These are phyloP conservation scores for Isabelozyma gotoi DNA, from an alignment of 805 yeast species.

Conservation along the genomic window DNA sequence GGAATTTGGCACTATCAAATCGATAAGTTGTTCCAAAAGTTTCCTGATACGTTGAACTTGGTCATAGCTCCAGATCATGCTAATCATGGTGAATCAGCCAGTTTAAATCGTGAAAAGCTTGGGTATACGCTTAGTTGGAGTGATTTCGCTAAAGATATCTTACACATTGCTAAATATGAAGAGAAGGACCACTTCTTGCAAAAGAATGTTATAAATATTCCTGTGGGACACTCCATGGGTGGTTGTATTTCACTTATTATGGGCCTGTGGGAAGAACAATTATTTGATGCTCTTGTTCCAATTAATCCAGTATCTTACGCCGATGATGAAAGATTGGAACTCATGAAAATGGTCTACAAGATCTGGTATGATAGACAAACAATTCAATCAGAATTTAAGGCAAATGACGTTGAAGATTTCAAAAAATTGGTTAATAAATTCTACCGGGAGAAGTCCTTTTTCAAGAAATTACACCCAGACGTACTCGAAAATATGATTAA, in stretches of 20 bases:
- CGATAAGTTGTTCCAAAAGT: conserved; percentile 4
- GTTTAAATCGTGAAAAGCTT: conserved; percentile 5
- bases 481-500: conserved; percentile 15
- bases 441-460: conserved; percentile 13
- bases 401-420: conserved; percentile 10
- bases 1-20: conserved; percentile 12
- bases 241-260: conserved; percentile 5
- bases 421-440: conserved; percentile 8
- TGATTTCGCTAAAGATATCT: conserved; percentile 8
- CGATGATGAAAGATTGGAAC: background rate
- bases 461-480: conserved; percentile 9
- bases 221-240: conserved; percentile 13
- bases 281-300: conserved; percentile 6
- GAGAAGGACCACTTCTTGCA: conserved; percentile 3
- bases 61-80: conserved; percentile 10
- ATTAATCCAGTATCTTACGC: conserved; percentile 8
- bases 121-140: conserved; percentile 7
- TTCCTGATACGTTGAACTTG: conserved; percentile 2
- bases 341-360: conserved; percentile 3
- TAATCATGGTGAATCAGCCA: conserved; percentile 10
- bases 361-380: conserved; percentile 8
- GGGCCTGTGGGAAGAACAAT: conserved; percentile 3
- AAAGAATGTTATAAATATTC: conserved; percentile 4
- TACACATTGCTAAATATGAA: conserved; percentile 3
- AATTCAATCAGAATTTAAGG: conserved; percentile 8